Base-by-base conservation (phyloP, 164 flowering plant genomes). In the Buxus sempervirens region DNA sequence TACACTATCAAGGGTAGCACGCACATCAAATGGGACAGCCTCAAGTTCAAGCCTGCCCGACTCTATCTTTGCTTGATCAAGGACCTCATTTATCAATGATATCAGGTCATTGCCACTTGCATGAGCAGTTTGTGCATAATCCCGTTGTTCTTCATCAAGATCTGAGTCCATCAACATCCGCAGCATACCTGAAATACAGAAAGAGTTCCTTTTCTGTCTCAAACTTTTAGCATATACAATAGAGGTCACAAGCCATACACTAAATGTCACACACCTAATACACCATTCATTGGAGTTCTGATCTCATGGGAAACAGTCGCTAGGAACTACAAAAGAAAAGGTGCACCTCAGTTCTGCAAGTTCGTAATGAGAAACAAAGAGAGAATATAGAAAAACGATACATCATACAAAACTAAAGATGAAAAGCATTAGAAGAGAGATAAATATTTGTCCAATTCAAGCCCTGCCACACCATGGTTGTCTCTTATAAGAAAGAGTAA, bases 221-320 rank as follows among this genome's bases (percentile, higher is more conserved):
- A 60, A 57, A 21, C 16, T 38, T 58, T 45, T 41, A 27, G 21
- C 42, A 23, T 36, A 59, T 1, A 0, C 12, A 27, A 36, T 27
- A 20, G 48, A 23, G 64, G n/a, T 32, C 28, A 58, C 55, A 63
- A 57, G 58, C 9, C 1, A 32, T 24, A 49, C 78, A 54, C 42
- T 9, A 64, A 57, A 67, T 62, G 21, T 61, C 25, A 63, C 64
- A 54, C 73, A 93, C 98, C 98, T 80, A 94, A 76, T 69, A 95
- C 97, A 70, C 98, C 97, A 73, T 88, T 87, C 97, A 95, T 95
- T 25, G 98, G 98, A 73, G 97, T 92, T 77, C 98, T 82, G 68
- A 95, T 95, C 80, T 95, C 98, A 66, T 95, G 98, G 48, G 98
- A 95, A 67, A 95, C 96, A 4, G 96, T 95, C 27, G 98, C 97